phyloP scores from a whole-genome alignment of 108 stramenopile genomes.

The Skeletonema potamos region DNA sequence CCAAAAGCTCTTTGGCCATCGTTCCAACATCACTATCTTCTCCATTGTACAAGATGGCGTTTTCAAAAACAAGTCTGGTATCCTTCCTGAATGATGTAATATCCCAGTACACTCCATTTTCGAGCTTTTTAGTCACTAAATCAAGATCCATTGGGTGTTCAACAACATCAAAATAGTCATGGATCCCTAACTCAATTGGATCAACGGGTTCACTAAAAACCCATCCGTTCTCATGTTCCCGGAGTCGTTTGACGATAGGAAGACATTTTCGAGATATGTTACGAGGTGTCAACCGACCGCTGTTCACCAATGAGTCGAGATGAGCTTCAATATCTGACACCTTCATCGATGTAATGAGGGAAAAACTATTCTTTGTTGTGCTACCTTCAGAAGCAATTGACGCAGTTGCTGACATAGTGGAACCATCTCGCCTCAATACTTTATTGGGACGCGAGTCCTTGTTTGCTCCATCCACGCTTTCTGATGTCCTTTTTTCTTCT shows the following conservation, averaged over 20 bases:
- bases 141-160: conserved; percentile 86
- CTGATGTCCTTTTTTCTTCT: conserved; percentile 18
- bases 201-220: conserved; percentile 94
- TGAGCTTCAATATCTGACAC: conserved; percentile 70
- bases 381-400: conserved; percentile 1
- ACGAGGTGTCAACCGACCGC: conserved; percentile 63
- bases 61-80: conserved; percentile 79
- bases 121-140: conserved; percentile 75
- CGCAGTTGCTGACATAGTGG: conserved; percentile 11
- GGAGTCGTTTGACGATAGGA: conserved; percentile 76
- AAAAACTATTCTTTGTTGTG: conserved; percentile 21
- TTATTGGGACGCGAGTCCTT: conserved; percentile 9
- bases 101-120: conserved; percentile 73
- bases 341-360: conserved; percentile 65
- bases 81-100: conserved; percentile 67
- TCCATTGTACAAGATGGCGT: conserved; percentile 88
- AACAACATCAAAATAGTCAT: conserved; percentile 95
- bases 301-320: conserved; percentile 71
- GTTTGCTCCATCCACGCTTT: conserved; percentile 19
- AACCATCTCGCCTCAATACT: background rate
- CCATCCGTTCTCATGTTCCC: conserved; percentile 85
- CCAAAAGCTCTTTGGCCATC: conserved; percentile 73
- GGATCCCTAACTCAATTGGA: conserved; percentile 89
- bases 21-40: conserved; percentile 78
- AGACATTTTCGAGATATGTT: conserved; percentile 78